phyloP scores from a whole-genome alignment of 306 rosid genomes.

The Mucuna pruriens region DNA sequence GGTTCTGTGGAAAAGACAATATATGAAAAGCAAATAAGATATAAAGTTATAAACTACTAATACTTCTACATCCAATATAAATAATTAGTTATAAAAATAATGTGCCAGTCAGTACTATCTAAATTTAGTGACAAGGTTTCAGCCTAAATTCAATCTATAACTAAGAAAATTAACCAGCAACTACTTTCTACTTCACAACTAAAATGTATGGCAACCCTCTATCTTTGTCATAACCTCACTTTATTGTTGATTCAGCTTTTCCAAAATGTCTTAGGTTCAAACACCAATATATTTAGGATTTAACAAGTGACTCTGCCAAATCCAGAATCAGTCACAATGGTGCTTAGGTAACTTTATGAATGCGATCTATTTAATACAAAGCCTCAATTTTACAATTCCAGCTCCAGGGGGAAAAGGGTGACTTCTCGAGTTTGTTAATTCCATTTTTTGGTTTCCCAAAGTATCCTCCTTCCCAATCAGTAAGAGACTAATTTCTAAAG shows the following conservation, averaged over 20 bases:
- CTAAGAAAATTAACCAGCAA: background rate
- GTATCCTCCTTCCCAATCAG: too few species aligned
- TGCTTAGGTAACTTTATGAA: background rate
- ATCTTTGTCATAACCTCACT: background rate
- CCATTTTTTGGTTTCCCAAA: background rate
- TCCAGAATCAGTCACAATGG: background rate
- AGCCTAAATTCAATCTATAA: background rate
- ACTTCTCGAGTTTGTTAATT: background rate
- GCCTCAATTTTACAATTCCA: background rate
- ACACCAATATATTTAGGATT: background rate
- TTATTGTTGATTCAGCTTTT: background rate
- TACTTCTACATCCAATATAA: slow-evolving; percentile 11
- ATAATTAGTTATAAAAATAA: background rate
- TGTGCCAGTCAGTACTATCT: background rate
- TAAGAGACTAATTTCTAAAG: too few species aligned
- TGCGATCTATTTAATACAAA: background rate
- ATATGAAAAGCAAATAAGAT: background rate
- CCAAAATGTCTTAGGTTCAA: background rate
- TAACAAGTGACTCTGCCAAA: background rate
- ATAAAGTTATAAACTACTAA: slow-evolving; percentile 10
- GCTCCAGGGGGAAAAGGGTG: background rate
- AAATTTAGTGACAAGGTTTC: background rate
- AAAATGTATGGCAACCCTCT: background rate
- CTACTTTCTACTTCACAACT: background rate
- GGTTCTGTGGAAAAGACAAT: background rate